These are phyloP conservation scores for Trichosporon sp. DNA, from an alignment of 1,284 basidiomycete species.

Conservation along the genomic window DNA sequence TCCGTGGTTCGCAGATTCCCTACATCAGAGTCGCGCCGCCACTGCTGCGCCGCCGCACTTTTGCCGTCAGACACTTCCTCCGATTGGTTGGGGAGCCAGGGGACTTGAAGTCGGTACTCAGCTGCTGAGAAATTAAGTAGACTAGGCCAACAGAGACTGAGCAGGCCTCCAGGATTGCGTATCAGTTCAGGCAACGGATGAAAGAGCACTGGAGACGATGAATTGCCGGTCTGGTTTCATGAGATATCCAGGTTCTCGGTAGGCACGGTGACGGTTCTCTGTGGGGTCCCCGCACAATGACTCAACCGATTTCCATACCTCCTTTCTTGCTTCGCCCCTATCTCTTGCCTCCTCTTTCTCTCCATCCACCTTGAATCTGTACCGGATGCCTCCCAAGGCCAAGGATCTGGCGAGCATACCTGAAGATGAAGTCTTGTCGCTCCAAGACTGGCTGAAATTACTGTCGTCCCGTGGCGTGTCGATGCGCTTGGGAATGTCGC, in stretches of 20 bases:
- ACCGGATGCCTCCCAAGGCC: constrained; percentile 21
- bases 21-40: too few species aligned
- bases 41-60: too few species aligned
- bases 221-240: too few species aligned
- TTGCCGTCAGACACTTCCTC: too few species aligned
- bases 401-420: constrained; percentile 7
- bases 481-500: constrained; percentile 65
- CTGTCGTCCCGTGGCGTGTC: constrained; percentile 61
- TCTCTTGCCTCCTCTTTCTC: background rate
- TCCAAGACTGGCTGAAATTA: constrained; percentile 69
- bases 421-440: constrained; percentile 49
- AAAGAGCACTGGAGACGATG: too few species aligned
- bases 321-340: background rate
- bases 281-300: background rate
- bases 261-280: background rate
- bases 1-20: too few species aligned
- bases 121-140: too few species aligned
- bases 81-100: too few species aligned
- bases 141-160: too few species aligned
- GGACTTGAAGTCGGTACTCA: too few species aligned
- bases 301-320: background rate
- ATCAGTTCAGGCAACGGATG: background rate
- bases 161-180: too few species aligned
- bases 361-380: background rate
- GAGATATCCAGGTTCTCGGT: background rate